Evolutionary conservation across 2,329 filamentous ascomycete species (phyloP).

Genomic region (Knoxdaviesia capensis): DNA sequence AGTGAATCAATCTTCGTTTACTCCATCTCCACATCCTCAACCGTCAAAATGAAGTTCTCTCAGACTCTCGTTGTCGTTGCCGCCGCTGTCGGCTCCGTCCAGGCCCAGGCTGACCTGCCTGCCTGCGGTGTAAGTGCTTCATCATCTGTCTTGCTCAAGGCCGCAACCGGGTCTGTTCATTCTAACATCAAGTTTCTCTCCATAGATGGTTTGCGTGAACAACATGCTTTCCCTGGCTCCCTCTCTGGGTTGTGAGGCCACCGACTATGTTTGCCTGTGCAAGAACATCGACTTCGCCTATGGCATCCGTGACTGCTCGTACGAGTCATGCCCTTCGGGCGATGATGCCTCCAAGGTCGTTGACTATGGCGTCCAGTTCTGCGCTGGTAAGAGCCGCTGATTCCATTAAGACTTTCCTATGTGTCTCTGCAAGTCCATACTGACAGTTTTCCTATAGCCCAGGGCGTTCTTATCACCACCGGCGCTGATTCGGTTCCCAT

Average conservation of each 20-base stretch:
- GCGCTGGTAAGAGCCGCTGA: constrained; percentile 12
- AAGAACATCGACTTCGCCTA: constrained; percentile 23
- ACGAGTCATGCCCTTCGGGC: constrained; percentile 16
- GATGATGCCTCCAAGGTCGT: constrained; percentile 17
- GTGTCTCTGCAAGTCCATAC: not conserved
- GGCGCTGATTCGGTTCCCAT: constrained; percentile 3
- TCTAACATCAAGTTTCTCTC: not conserved
- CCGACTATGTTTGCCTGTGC: constrained; percentile 26
- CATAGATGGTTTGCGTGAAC: constrained; percentile 26
- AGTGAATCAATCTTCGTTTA: no score
- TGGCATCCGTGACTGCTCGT: constrained; percentile 30
- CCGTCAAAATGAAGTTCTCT: constrained; percentile 29
- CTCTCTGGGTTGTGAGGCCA: constrained; percentile 22
- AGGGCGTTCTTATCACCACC: constrained; percentile 16
- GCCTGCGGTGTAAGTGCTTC: constrained; percentile 29
- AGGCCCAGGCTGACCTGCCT: constrained; percentile 21
- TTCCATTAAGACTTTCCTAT: not conserved
- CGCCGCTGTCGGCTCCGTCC: constrained; percentile 17
- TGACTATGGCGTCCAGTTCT: constrained; percentile 18
- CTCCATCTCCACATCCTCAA: constrained; percentile 6
- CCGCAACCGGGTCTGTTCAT: not conserved
- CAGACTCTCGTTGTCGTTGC: constrained; percentile 21
- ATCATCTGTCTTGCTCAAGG: not conserved
- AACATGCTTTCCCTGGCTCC: constrained; percentile 27
- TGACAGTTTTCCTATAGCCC: constrained; percentile 9